Evolutionary conservation across 768 basidiomycete species (phyloP), one percentile per base, ranked within the genome.

Genomic region (Trametes villosa): DNA sequence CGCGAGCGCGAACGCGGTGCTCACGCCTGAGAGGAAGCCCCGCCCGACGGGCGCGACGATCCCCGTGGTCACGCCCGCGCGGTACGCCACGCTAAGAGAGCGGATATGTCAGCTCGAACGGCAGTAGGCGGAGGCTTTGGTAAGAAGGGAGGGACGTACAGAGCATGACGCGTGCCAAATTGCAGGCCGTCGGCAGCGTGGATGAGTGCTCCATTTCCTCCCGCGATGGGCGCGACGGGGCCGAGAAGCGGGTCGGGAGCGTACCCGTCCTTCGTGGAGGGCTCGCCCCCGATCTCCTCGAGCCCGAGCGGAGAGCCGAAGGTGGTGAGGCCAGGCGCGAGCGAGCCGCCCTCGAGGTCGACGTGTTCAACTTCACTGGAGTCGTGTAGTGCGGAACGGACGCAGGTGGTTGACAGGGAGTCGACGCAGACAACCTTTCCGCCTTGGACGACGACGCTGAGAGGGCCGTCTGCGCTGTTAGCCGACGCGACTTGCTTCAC

Each of bases 181-280:
- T 83, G 81, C 31, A 91, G 78, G 0, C 93, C 92, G 68, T 95
- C 92, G 4, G 82, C 81, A 9, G 89, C 93, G 33, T 79, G 79
- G 24, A 83, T 74, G n/a, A 83, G 70, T 3, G 77, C 72, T 30
- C 73, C 75, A 27, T 71, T 71, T 0, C 73, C 77, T 3, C 66
- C 72, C 15, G 77, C 57, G 34, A 82, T 62, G 9, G 82, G 81
- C 13, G 77, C 68, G 11, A 53, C 33, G 40, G 58, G 64, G 59
- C 71, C 45, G 63, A 76, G 56, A 15, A n/a, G n/a, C n/a, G 84
- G 81, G 64, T 87, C 87, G 9, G 79, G 74, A 1, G 77, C 77
- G 20, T 67, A 64, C 0, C 83, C 82, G 62, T 85, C 83, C 45
- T 69, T 69, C 3, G 92, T 92, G 7, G 83, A 83, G 3, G 78